Base-by-base conservation (phyloP, 2,329 filamentous ascomycete species). In the Colletotrichum sp. region DNA sequence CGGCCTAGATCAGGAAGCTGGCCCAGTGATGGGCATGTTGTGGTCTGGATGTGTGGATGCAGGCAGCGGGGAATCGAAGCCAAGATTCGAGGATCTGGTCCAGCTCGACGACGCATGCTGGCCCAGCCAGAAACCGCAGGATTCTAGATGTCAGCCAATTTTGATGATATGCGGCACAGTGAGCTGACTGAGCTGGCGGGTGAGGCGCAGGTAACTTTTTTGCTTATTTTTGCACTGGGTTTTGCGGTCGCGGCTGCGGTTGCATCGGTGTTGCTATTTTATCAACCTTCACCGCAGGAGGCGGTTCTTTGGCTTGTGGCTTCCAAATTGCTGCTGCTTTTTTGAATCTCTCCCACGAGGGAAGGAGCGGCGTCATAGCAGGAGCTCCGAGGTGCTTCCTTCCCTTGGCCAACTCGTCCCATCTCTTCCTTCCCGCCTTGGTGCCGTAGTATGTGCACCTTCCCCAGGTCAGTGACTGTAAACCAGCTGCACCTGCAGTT, bases 1-100 rank as follows among this genome's bases (percentile, higher is more conserved):
- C 73, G 15, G 32, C 63, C 21, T 21, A n/a, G 57, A 76, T 69
- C 57, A 67, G 59, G 70, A 73, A 73, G 64, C 70, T 72, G 73
- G 21, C 36, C 69, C 62, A 72, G 72, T 72, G 69, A 72, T 64
- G 57, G 57, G 32, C 39, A 39, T 26, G 18, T 36, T 55, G 30
- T 63, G 55, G 55, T 21, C 32, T 36, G n/a, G 62, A 44, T 39
- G 66, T 39, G 65, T n/a, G 15, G 63, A 52, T 39, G 72, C 68
- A 36, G 59, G 34, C 59, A 36, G 63, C n/a, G 32, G 57, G 28
- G 18, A 32, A 26, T 18, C 15, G 36, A 26, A 63, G 32, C 55
- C 69, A 63, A 68, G 55, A 72, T 65, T 49, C 49, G 57, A 68
- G n/a, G 69, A 72, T 76, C 64, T 72, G 57, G 30, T 69, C 30